A percentile compares a stretch with the other conserved stretches of the same genome.
Conservation (phyloP, 176 grass and related monocot species). For the Areca catechu region DNA sequence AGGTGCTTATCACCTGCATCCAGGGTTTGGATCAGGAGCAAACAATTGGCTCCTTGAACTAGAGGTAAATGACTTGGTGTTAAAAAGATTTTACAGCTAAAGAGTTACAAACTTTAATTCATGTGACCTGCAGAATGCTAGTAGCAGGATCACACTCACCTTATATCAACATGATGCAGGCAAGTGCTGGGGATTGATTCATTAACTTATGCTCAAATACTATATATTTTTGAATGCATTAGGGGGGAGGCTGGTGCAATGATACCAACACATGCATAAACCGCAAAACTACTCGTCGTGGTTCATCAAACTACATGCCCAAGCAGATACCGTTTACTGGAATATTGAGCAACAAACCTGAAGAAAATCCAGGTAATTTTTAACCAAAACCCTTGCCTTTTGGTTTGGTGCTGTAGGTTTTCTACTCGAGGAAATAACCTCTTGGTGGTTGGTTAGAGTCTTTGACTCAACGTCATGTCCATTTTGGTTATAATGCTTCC, state of each 20-base stretch:
- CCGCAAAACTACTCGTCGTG: conserved; percentile 34
- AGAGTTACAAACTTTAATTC: no score
- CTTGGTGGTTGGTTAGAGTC: no score
- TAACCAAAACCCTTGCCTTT: neutral
- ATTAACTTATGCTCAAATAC: no score
- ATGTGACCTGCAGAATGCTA: no score
- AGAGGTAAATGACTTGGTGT: conserved; percentile 20
- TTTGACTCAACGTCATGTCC: no score
- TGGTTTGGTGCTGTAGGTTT: neutral
- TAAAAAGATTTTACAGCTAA: no score
- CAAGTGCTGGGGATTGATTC: no score
- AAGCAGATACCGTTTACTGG: conserved; percentile 46
- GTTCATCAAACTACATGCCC: conserved; percentile 71
- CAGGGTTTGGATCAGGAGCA: conserved; percentile 47
- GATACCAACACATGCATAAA: conserved; percentile 41
- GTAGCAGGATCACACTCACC: no score
- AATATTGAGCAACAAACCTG: conserved; percentile 45
- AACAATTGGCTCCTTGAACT: conserved; percentile 60
- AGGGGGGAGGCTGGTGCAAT: conserved; percentile 93
- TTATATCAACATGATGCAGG: no score
- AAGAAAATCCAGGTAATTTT: conserved; percentile 57
- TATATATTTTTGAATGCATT: neutral
- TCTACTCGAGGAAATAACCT: no score
- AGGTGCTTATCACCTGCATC: conserved; percentile 47
- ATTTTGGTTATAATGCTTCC: conserved; percentile 1